These are phyloP conservation scores for Cudoniella acicularis DNA, from an alignment of 495 filamentous ascomycete genomes.

Conservation along the genomic window DNA sequence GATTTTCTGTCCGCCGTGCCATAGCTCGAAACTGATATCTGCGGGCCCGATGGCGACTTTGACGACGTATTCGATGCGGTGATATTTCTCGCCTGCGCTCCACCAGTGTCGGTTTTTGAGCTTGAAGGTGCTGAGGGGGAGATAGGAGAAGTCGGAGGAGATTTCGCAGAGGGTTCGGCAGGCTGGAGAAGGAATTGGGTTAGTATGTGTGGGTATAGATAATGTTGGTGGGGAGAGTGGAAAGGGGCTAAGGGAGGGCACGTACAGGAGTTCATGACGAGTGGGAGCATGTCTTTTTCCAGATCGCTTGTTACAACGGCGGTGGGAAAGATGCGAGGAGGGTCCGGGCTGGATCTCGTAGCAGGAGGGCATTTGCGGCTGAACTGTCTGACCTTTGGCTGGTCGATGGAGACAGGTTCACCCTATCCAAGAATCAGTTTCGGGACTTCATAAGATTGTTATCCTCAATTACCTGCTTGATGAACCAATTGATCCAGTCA, in stretches of 20 bases:
- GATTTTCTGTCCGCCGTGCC: slow-evolving; percentile 41
- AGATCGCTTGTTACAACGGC: slow-evolving; percentile 30
- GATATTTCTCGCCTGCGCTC: slow-evolving; percentile 33
- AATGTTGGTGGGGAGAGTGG: not conserved
- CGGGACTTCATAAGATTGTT: not conserved
- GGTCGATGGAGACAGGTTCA: slow-evolving; percentile 33
- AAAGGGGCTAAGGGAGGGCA: not conserved
- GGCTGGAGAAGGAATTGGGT: too few relatives aligned
- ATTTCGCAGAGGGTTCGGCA: slow-evolving; percentile 34
- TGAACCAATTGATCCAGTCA: slow-evolving; percentile 13
- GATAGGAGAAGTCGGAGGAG: slow-evolving; percentile 30
- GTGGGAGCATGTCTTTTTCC: slow-evolving; percentile 27
- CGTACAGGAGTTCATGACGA: slow-evolving; percentile 29
- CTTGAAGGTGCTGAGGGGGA: slow-evolving; percentile 33
- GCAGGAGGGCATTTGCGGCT: slow-evolving; percentile 32
- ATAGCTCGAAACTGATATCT: slow-evolving; percentile 52
- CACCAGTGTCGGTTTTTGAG: slow-evolving; percentile 38
- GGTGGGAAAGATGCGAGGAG: slow-evolving; percentile 31
- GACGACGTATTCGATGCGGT: slow-evolving; percentile 35
- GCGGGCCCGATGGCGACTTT: slow-evolving; percentile 49
- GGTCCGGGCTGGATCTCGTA: slow-evolving; percentile 16
- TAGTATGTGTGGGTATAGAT: too few relatives aligned
- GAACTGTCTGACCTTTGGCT: slow-evolving; percentile 35
- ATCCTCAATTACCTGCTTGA: slow-evolving; percentile 7
- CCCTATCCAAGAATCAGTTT: slow-evolving; percentile 22